Evolutionary conservation across 306 rosid species (phyloP), one percentile per base, ranked within the genome.

Genomic region (Cercis canadensis): DNA sequence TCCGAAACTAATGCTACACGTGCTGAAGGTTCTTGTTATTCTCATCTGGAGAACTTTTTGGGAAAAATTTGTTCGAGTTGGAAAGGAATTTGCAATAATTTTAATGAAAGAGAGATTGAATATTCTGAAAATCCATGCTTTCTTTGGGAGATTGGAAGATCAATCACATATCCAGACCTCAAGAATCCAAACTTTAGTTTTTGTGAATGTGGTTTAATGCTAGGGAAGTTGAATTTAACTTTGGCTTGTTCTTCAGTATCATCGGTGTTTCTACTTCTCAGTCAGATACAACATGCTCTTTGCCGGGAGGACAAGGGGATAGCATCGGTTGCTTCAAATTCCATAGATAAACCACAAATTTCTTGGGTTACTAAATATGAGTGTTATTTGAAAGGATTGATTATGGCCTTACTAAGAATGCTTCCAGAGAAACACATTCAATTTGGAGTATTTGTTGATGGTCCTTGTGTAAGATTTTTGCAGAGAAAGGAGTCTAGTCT

Each of bases 201-300:
- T 59, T 84, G 45, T 77, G 87, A 90, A 75, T 88, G 80, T 81
- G 82, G 75, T 83, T 79, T 93, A 74, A 69, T 83, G 62, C 80
- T 93, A 29, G 98, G 98, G 57, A 90, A 86, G 82, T 70, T 90
- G 73, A 87, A 90, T 83, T 65, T 93, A 36, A 78, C 67, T 71
- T 72, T 93, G 82, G 83, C 72, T 45, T 76, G 69, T 72, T 84
- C 89, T 52, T 90, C 94, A 69, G 62, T 90, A 62, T 54, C 90
- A 61, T 87, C 85, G 3, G 9, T 83, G 68, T 75, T 80, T 82
- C 67, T 93, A 76, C 83, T 93, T 63, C 68, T 81, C 74, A 82
- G 87, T 74, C 87, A 87, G 78, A 69, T 88, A 34, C 84, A 82
- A 65, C 84, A 70, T 78, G 78, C 79, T 61, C 57, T 81, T 68